These are phyloP conservation scores for Stachybotrys chlorohalonatus DNA, from an alignment of 2,329 filamentous ascomycete genomes.

Conservation along the genomic window DNA sequence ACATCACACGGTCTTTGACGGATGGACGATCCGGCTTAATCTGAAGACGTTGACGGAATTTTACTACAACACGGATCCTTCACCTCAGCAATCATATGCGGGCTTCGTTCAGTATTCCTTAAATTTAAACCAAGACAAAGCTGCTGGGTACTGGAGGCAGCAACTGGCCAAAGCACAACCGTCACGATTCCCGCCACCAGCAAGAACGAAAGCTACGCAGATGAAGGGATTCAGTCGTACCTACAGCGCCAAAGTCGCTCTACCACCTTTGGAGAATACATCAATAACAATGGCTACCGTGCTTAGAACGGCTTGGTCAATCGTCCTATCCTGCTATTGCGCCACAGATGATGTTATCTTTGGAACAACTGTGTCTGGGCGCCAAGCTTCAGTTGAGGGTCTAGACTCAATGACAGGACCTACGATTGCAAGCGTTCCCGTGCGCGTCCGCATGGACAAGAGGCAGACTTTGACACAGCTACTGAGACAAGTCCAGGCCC, in stretches of 20 bases:
- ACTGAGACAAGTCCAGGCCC: not conserved
- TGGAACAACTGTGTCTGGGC: conserved; percentile 17
- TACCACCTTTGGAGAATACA: not conserved
- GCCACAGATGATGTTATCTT: conserved; percentile 14
- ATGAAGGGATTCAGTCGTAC: not conserved
- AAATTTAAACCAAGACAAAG: conserved; percentile 13
- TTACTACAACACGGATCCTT: conserved; percentile 1
- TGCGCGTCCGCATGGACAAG: conserved; percentile 1
- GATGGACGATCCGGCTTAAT: conserved; percentile 35
- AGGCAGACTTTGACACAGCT: not conserved
- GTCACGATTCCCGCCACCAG: not conserved
- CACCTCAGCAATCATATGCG: conserved; percentile 19
- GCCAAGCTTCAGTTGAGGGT: conserved; percentile 13
- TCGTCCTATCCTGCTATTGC: conserved; percentile 11
- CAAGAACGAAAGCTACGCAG: not conserved
- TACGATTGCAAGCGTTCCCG: conserved; percentile 19
- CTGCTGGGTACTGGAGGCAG: conserved; percentile 26
- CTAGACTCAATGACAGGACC: conserved; percentile 18
- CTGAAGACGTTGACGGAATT: conserved; percentile 4
- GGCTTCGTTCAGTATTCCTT: conserved; percentile 32
- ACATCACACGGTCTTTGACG: conserved; percentile 40
- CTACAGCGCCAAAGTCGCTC: not conserved
- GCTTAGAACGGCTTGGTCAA: conserved; percentile 14
- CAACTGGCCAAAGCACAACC: conserved; percentile 17
- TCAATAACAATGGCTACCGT: conserved; percentile 9